phyloP scores from a whole-genome alignment of 805 yeast genomes.

The Pichia occidentalis region DNA sequence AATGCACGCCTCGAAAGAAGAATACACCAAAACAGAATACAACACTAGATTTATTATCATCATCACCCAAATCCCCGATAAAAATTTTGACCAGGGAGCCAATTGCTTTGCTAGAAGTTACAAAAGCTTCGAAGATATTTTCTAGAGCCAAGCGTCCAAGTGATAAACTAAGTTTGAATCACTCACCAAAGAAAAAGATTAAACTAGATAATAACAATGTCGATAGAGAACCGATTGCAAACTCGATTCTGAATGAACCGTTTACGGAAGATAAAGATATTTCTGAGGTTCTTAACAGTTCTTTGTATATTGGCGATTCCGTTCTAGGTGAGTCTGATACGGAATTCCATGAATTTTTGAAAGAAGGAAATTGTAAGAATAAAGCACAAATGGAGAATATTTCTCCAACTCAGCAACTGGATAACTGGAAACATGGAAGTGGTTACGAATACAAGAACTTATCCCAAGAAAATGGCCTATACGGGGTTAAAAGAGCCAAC shows the following conservation, averaged over 20 bases:
- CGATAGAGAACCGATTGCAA: neutral
- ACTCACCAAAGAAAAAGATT: constrained; percentile 10
- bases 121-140: neutral
- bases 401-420: too few species aligned
- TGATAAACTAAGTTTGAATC: neutral
- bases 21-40: constrained; percentile 11
- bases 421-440: too few species aligned
- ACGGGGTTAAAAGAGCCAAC: neutral
- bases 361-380: constrained; percentile 4
- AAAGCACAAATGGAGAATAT: too few species aligned
- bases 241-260: constrained; percentile 2
- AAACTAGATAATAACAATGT: constrained; percentile 1
- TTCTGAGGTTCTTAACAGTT: constrained; percentile 10
- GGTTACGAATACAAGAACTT: too few species aligned
- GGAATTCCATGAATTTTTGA: constrained; percentile 1
- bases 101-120: neutral
- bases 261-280: constrained; percentile 14
- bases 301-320: constrained; percentile 10
- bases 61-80: constrained; percentile 14
- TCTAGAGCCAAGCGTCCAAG: neutral
- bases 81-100: neutral
- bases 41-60: constrained; percentile 9
- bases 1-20: constrained; percentile 9
- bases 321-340: constrained; percentile 5
- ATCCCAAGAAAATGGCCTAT: too few species aligned